Percentiles rank a stretch among this genome's conserved stretches.
Conservation (phyloP, 2,329 filamentous ascomycete species). For the Trichoderma endophyticum region DNA sequence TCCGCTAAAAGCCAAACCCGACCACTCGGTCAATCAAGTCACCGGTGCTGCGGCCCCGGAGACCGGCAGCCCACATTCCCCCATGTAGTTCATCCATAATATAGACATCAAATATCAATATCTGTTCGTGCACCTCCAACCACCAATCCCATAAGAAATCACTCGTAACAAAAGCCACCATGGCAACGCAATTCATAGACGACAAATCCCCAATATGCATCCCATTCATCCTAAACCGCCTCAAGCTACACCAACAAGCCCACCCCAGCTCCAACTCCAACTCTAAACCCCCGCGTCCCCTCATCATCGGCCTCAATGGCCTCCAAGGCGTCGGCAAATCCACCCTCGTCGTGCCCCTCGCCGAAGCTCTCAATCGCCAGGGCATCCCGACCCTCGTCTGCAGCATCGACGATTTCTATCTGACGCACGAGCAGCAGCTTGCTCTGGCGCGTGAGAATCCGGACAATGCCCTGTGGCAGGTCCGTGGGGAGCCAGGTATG, state of each 20-base stretch:
- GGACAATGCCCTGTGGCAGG: constrained; percentile 71
- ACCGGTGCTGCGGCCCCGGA: background rate
- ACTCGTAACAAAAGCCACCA: background rate
- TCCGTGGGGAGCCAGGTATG: constrained; percentile 73
- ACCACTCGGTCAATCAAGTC: background rate
- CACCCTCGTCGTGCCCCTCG: constrained; percentile 70
- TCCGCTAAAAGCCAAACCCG: background rate
- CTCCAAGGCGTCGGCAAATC: constrained; percentile 93
- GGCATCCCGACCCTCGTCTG: constrained; percentile 67
- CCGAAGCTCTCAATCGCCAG: constrained; percentile 53
- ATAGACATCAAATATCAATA: background rate
- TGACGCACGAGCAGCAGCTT: constrained; percentile 66
- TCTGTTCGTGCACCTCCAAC: background rate
- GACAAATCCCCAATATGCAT: constrained; percentile 77
- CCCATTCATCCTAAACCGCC: constrained; percentile 66
- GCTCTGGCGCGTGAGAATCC: constrained; percentile 63
- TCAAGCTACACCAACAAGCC: constrained; percentile 45
- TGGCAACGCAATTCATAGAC: constrained; percentile 52
- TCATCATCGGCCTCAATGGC: constrained; percentile 86
- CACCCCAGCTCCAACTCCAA: constrained; percentile 1
- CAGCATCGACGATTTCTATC: constrained; percentile 89
- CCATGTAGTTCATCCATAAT: background rate
- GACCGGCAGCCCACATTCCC: background rate
- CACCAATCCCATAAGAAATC: background rate
- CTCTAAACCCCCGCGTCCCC: constrained; percentile 45